Base-by-base conservation (phyloP, 2,329 filamentous ascomycete genomes). In the Microdochium paspali region DNA sequence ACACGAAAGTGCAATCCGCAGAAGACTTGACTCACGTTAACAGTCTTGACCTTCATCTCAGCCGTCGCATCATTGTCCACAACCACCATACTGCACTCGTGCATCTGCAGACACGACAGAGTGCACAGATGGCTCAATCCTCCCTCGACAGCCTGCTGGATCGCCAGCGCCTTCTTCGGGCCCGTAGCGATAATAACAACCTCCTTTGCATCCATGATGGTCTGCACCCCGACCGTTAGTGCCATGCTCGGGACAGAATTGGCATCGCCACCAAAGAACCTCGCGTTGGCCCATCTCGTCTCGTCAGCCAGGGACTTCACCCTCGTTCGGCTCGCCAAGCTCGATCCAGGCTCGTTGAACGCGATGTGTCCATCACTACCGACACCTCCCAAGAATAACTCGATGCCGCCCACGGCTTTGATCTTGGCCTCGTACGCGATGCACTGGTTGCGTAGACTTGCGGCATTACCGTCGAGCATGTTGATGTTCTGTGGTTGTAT, bases 41-140 rank as follows among this genome's bases (percentile, higher is more conserved):
- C 80, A 0, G 80, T 84, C 67, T 83, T 83, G 44, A 83, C 80
- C 56, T 77, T 76, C 51, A 84, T 63, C 60, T 83, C 79, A 24
- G 81, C 63, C 0, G 79, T 84, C 6, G 80, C 79, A 56, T 88
- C 85, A 53, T 87, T 84, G 58, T 90, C 85, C 46, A 83, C 84
- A 15, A 88, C 84, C 45, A 89, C 78, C 69, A 89, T 76, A 45
- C 83, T 80, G 56, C 85, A 81, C 1, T 79, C 80, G 61, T 89
- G 85, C 57, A 87, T 66, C 63, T 90, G 85, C 51, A 90, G 69
- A 47, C 78, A 78, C 1, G 84, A 88, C 2, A 89, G 72, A 0
- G 85, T 89, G 83, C 85, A 89, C 82, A 87, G 87, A 65, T 89
- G 85, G 62, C 85, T 88, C 47, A 90, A 74, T 40, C 82, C 83